Conservation (phyloP, 2,329 filamentous ascomycete genomes). For the Alternaria rosae region DNA sequence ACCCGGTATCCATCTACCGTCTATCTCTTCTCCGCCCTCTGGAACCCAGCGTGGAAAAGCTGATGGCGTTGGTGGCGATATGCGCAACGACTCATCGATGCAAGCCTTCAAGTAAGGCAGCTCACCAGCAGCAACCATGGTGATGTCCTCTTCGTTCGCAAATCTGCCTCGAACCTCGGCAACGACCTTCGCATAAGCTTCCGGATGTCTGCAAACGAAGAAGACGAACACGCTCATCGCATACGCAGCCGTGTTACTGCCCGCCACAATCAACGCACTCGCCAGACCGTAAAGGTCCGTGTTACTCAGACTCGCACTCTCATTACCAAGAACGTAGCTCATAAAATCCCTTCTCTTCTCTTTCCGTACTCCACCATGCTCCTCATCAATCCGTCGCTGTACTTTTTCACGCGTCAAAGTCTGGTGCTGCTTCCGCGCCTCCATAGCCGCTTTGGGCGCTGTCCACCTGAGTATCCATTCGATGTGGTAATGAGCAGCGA, state of each 20-base stretch:
- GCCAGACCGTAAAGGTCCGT: conserved; percentile 3
- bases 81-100: conserved; percentile 4
- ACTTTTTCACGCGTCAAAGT: conserved; percentile 1
- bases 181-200: neutral
- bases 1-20: conserved; percentile 5
- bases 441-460: conserved; percentile 5
- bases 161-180: conserved; percentile 4
- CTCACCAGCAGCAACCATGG: conserved; percentile 6
- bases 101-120: conserved; percentile 4
- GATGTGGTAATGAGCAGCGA: conserved; percentile 3
- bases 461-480: conserved; percentile 2
- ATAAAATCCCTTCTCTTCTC: conserved; percentile 1
- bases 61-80: conserved; percentile 6
- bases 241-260: conserved; percentile 8
- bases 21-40: conserved; percentile 7
- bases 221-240: conserved; percentile 5
- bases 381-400: conserved; percentile 3
- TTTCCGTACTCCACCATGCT: neutral
- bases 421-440: conserved; percentile 7
- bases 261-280: conserved; percentile 8
- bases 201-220: conserved; percentile 1
- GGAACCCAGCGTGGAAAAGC: conserved; percentile 6
- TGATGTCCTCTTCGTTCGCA: conserved; percentile 2
- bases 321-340: conserved; percentile 7
- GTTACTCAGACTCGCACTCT: conserved; percentile 1